Conservation (phyloP, 2,329 filamentous ascomycete genomes). For the Aspergillus terreus region DNA sequence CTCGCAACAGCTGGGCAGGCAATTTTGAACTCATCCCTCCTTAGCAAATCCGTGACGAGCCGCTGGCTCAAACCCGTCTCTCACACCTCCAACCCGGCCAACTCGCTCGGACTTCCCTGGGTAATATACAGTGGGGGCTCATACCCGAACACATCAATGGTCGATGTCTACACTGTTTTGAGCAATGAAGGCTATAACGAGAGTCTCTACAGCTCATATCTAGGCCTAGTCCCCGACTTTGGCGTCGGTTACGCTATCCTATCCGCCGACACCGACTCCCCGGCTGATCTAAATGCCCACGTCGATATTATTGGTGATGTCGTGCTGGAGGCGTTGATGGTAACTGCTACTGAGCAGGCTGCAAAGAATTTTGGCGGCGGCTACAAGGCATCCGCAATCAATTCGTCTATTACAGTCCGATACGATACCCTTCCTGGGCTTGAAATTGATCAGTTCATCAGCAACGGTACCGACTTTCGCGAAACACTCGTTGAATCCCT, state of each 20-base stretch:
- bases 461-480: conserved; percentile 2
- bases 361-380: not conserved
- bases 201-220: conserved; percentile 29
- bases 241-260: conserved; percentile 35
- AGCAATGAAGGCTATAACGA: no score
- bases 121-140: no score
- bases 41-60: no score
- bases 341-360: conserved; percentile 1
- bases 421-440: conserved; percentile 1
- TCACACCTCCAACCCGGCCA: no score
- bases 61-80: no score
- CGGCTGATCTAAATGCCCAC: conserved; percentile 20
- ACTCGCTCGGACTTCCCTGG: no score
- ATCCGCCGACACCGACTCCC: conserved; percentile 16
- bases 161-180: no score
- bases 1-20: no score
- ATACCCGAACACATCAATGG: no score
- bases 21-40: no score
- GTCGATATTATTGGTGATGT: conserved; percentile 26
- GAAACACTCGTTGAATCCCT: not conserved
- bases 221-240: conserved; percentile 34
- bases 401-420: not conserved
- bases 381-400: not conserved
- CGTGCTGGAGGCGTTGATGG: conserved; percentile 23
- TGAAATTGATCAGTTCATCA: conserved; percentile 2